Conservation (phyloP, 2,329 filamentous ascomycete species). For the Magnaporthiopsis poae region DNA sequence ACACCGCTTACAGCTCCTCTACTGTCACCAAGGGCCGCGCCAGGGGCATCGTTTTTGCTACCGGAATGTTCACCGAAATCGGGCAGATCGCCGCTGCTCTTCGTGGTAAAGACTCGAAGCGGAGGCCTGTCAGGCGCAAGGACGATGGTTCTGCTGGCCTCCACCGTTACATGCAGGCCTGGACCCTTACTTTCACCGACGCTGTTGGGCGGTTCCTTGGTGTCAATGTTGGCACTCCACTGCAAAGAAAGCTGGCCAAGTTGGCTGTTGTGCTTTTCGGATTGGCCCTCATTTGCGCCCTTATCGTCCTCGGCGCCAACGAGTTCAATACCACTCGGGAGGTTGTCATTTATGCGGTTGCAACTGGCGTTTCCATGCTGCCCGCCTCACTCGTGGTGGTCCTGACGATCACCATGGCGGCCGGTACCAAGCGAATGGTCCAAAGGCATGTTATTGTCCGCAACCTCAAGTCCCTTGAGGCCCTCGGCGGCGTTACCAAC, state of each 20-base stretch:
- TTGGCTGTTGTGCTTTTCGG: constrained; percentile 53
- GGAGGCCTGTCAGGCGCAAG: constrained; percentile 34
- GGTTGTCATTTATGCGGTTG: constrained; percentile 55
- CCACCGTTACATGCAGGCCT: constrained; percentile 32
- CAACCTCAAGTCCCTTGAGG: constrained; percentile 45
- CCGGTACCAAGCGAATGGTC: constrained; percentile 37
- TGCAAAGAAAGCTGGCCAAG: constrained; percentile 55
- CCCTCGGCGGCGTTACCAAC: constrained; percentile 38
- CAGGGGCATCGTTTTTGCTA: constrained; percentile 48
- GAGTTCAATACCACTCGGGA: constrained; percentile 38
- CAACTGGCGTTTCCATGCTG: constrained; percentile 50
- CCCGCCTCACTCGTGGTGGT: constrained; percentile 55
- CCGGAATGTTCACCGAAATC: constrained; percentile 51
- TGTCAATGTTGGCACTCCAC: constrained; percentile 54
- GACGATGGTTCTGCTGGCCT: constrained; percentile 38
- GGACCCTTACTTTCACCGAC: constrained; percentile 36
- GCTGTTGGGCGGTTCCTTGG: constrained; percentile 51
- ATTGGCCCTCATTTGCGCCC: constrained; percentile 55
- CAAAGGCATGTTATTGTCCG: constrained; percentile 47
- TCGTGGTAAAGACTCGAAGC: constrained; percentile 39
- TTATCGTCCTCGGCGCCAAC: constrained; percentile 56
- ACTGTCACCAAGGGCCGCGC: constrained; percentile 53
- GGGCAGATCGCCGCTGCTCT: constrained; percentile 54
- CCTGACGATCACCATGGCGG: constrained; percentile 57
- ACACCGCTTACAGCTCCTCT: constrained; percentile 52